Evolutionary conservation across 805 yeast species (phyloP), one percentile per base, ranked within the genome.

Genomic region (Yarrowia hollandica): DNA sequence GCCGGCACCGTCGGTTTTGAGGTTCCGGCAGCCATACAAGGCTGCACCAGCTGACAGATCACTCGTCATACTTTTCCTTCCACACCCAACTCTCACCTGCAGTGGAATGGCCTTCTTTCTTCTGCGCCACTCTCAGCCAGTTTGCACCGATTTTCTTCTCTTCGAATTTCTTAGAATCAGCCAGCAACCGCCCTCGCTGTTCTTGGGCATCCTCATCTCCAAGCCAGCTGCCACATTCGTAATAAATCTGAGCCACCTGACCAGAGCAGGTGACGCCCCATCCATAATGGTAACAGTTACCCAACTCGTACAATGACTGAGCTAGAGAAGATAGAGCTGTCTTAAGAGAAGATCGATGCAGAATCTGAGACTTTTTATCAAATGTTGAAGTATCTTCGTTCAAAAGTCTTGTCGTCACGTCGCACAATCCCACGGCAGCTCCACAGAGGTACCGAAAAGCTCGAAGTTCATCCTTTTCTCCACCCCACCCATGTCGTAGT

Each of bases 1-100:
- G n/a, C n/a, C n/a, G n/a, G n/a, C n/a, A n/a, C n/a, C n/a, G n/a
- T n/a, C n/a, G n/a, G n/a, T n/a, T n/a, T n/a, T n/a, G n/a, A n/a
- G n/a, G n/a, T n/a, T n/a, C n/a, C n/a, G n/a, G n/a, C n/a, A n/a
- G n/a, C n/a, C n/a, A n/a, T n/a, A n/a, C n/a, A n/a, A n/a, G n/a
- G n/a, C n/a, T n/a, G n/a, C n/a, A n/a, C n/a, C n/a, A n/a, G n/a
- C n/a, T n/a, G n/a, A n/a, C n/a, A n/a, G n/a, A n/a, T n/a, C n/a
- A n/a, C n/a, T 21, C 6, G n/a, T 52, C 44, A 8, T 52, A 52
- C 44, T 52, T 52, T 2, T 52, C 58, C 21, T 52, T 52, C 58
- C 58, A 52, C 7, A 52, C 35, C 58, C 58, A 52, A 52, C 58
- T 52, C 11, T 52, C 58, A 6, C 58, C 58, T 0, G 58, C 58